These are phyloP conservation scores for Alternaria burnsii DNA, from an alignment of 2,329 filamentous ascomycete genomes.

Conservation along the genomic window DNA sequence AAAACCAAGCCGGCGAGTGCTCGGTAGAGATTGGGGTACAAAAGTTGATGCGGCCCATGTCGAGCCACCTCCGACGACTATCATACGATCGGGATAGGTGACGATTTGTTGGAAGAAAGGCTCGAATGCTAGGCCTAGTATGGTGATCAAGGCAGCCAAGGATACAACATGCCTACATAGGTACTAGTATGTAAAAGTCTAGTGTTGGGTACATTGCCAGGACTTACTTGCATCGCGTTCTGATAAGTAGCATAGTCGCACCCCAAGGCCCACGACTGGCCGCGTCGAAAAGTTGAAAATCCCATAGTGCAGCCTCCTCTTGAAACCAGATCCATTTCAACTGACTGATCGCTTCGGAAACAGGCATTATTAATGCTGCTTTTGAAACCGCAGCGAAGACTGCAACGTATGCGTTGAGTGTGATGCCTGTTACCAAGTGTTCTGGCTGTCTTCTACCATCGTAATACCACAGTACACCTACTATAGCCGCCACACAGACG, in stretches of 20 bases:
- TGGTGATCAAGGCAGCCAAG: conserved; percentile 21
- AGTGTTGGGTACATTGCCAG: background rate
- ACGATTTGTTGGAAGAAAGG: conserved; percentile 32
- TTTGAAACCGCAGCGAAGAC: conserved; percentile 30
- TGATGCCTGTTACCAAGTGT: conserved; percentile 23
- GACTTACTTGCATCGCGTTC: conserved; percentile 23
- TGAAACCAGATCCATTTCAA: conserved; percentile 37
- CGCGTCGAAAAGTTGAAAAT: conserved; percentile 26
- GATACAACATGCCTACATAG: conserved; percentile 14
- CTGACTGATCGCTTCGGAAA: conserved; percentile 33
- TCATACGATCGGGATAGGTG: conserved; percentile 12
- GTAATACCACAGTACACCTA: conserved; percentile 23
- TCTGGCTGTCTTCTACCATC: conserved; percentile 24
- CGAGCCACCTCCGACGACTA: background rate
- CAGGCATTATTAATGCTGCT: conserved; percentile 28
- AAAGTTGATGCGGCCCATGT: conserved; percentile 6
- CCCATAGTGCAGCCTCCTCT: conserved; percentile 17
- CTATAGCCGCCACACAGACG: conserved; percentile 20
- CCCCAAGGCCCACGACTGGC: conserved; percentile 31
- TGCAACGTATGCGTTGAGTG: conserved; percentile 28
- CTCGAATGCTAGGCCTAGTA: conserved; percentile 27
- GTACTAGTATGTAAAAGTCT: background rate
- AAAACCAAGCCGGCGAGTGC: no score
- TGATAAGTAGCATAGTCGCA: conserved; percentile 26
- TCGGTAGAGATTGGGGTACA: background rate